Base-by-base conservation (phyloP, 331 rosid genomes). In the Telfairia occidentalis region DNA sequence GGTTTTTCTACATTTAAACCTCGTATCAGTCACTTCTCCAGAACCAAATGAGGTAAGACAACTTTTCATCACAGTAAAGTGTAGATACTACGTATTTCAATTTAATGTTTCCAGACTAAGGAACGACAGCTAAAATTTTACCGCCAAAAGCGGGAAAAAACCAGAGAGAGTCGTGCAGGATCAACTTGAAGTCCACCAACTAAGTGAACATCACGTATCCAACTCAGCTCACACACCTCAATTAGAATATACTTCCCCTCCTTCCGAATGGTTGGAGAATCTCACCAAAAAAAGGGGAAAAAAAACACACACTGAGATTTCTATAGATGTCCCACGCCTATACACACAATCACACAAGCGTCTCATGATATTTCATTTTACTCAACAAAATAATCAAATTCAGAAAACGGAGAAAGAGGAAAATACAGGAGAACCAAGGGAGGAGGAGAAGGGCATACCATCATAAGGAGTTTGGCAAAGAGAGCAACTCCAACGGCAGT, bases 391-490 rank as follows among this genome's bases (percentile, higher is more conserved):
- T 21, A 5, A 37, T 0, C 34, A 30, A 53, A 11, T 32, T 32
- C 3, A 54, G 16, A 32, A 50, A 54, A 3, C 3, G 35, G 9
- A 24, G 40, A 24, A 21, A 21, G 55, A 29, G 30, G 7, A 12
- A 32, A 72, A 2, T 15, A 28, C 3, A 28, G 38, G 35, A 54
- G 43, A 15, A 19, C 21, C 35, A 40, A 24, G 23, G 37, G 58
- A 38, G 45, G 37, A 35, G 49, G 55, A n/a, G 29, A 26, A 75
- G 28, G 23, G 1, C 11, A 48, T 79, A 86, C 90, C 87, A 81
- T 80, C 86, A 81, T 79, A 21, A 86, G 86, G 32, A 86, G 86
- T 76, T 86, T 86, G 37, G 87, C 84, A 19, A 76, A 81, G 64
- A 86, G 81, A 73, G 82, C 90, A 5, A 86, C 55, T 46, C 81